Evolutionary conservation across 306 rosid genomes (phyloP).

Genomic region (Acacia acuminata): DNA sequence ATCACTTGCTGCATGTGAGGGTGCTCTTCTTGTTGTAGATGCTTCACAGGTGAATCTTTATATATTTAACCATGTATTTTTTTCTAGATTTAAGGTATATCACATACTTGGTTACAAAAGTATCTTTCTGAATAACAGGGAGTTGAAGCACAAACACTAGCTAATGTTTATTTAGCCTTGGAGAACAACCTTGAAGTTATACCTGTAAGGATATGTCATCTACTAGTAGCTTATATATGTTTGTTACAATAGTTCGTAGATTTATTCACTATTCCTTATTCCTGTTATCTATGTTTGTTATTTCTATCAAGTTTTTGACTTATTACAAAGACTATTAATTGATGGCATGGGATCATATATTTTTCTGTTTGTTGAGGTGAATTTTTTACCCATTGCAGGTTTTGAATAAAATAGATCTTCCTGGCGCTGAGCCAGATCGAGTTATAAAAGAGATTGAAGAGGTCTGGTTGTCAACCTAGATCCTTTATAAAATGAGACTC

Average conservation of each 20-base stretch:
- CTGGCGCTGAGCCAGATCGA: slow-evolving; percentile 91
- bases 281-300: background rate
- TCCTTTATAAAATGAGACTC: slow-evolving; percentile 22
- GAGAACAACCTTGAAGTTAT: slow-evolving; percentile 85
- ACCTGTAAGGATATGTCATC: slow-evolving; percentile 59
- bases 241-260: slow-evolving; percentile 3
- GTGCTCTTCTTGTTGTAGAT: slow-evolving; percentile 93
- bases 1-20: slow-evolving; percentile 96
- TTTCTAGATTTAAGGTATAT: slow-evolving; percentile 18
- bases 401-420: slow-evolving; percentile 93
- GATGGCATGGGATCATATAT: slow-evolving; percentile 23
- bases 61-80: slow-evolving; percentile 11
- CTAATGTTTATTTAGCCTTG: slow-evolving; percentile 90
- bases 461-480: slow-evolving; percentile 45
- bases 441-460: slow-evolving; percentile 90
- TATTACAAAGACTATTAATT: slow-evolving; percentile 6
- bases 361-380: slow-evolving; percentile 15
- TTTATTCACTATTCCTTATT: slow-evolving; percentile 15
- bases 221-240: background rate
- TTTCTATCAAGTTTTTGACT: background rate
- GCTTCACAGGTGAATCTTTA: slow-evolving; percentile 79
- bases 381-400: slow-evolving; percentile 54
- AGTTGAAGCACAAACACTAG: slow-evolving; percentile 93
- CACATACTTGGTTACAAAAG: slow-evolving; percentile 8
- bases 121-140: slow-evolving; percentile 55